A percentile compares a stretch with the other conserved stretches of the same genome.
phyloP scores from a whole-genome alignment of 2,329 filamentous ascomycete genomes.

The Cladobotryum protrusum region DNA sequence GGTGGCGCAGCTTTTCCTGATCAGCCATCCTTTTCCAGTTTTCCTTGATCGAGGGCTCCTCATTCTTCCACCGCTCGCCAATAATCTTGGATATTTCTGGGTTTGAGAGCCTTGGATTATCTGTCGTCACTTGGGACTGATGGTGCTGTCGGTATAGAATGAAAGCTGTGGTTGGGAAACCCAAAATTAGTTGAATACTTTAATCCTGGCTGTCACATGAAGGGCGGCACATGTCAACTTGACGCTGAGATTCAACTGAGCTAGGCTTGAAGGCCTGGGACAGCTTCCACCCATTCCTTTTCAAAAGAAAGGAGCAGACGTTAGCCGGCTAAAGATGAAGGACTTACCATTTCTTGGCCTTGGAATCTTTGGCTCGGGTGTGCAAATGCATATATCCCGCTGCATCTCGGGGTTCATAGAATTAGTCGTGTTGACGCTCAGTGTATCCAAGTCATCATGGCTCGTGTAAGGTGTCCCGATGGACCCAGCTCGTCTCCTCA shows the following conservation, averaged over 20 bases:
- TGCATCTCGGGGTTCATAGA: slow-evolving; percentile 24
- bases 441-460: slow-evolving; percentile 25
- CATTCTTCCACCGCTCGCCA: slow-evolving; percentile 81
- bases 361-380: slow-evolving; percentile 51
- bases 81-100: slow-evolving; percentile 98
- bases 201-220: too few species aligned
- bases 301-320: background rate
- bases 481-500: slow-evolving; percentile 40
- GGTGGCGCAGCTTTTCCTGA: slow-evolving; percentile 86
- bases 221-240: background rate
- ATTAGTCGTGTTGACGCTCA: slow-evolving; percentile 23
- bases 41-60: slow-evolving; percentile 67
- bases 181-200: too few species aligned
- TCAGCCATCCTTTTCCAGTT: slow-evolving; percentile 87
- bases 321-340: background rate
- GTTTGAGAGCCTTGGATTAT: slow-evolving; percentile 86
- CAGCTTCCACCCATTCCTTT: too few species aligned
- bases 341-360: slow-evolving; percentile 53
- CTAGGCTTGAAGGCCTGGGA: too few species aligned
- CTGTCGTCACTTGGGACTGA: slow-evolving; percentile 71
- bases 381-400: slow-evolving; percentile 49
- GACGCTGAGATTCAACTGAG: background rate
- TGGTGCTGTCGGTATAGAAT: slow-evolving; percentile 95
- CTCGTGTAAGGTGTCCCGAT: slow-evolving; percentile 41
- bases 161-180: slow-evolving; percentile 63